Evolutionary conservation across 345 rosid species (phyloP), one percentile per base, ranked within the genome.

Genomic region (Nasturtium officinale): DNA sequence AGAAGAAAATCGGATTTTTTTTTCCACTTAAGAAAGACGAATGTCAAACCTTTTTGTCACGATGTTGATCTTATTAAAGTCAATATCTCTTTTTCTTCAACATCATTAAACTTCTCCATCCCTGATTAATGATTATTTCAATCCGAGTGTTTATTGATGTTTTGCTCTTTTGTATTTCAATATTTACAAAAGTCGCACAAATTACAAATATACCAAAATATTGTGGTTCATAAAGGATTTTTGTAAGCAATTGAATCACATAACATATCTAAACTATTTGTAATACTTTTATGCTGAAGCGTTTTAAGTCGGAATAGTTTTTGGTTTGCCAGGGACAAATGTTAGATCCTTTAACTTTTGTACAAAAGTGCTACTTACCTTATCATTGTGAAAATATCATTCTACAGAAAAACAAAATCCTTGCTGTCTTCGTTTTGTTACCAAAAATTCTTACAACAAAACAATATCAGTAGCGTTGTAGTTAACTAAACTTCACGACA

Each of bases 41-140:
- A 61, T 50, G 73, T 75, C 73, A 67, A 67, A 60, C 67, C 73
- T 74, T 59, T 38, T 38, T 59, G 61, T 20, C 55, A 35, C 56
- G 30, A 66, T 38, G 42, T 58, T 58, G 42, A 48, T 74, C 51
- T 37, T 57, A n/a, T n/a, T 57, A 48, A 66, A 57, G 69, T 72
- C 76, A 72, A 52, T 61, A 28, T 28, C 62, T 60, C 53, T 26
- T 61, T 71, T 50, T 61, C 3, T 25, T 40, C 35, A 13, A 30
- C 61, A 71, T 38, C 68, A 54, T 72, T 30, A 53, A 17, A 17
- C 43, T 18, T 58, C 28, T 18, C 10, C 37, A 15, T 54, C 35
- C 17, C 18, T 56, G 25, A 9, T 10, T 57, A 32, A 7, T 9
- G 21, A 16, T 30, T 55, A 55, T 55, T n/a, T n/a, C 13, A 55